phyloP scores from a whole-genome alignment of 1,139 yeast species.

The Lodderomyces elongisporus region DNA sequence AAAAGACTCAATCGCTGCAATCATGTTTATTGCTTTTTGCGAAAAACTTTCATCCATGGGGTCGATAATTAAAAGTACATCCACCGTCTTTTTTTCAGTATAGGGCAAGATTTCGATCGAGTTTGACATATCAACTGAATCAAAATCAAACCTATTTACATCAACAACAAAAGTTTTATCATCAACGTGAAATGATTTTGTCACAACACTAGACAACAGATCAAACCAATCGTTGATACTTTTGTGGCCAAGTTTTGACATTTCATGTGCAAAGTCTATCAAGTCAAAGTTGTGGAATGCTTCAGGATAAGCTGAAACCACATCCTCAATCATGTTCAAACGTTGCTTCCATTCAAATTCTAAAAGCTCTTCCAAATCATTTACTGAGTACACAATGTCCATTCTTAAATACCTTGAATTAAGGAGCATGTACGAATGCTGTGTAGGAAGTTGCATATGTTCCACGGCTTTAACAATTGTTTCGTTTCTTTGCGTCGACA shows the following conservation, averaged over 20 bases:
- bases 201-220: slow-evolving; percentile 33
- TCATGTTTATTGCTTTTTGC: slow-evolving; percentile 54
- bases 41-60: slow-evolving; percentile 69
- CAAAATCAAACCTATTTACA: slow-evolving; percentile 42
- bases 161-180: slow-evolving; percentile 31
- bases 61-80: slow-evolving; percentile 59
- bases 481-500: slow-evolving; percentile 1
- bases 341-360: slow-evolving; percentile 36
- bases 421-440: slow-evolving; percentile 31
- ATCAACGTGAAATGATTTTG: slow-evolving; percentile 43
- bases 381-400: slow-evolving; percentile 13
- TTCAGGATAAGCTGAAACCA: slow-evolving; percentile 29
- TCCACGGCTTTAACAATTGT: slow-evolving; percentile 12
- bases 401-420: slow-evolving; percentile 41
- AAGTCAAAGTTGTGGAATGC: slow-evolving; percentile 19
- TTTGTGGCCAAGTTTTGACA: slow-evolving; percentile 1
- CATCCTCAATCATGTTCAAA: slow-evolving; percentile 23
- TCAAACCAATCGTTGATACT: slow-evolving; percentile 44
- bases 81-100: slow-evolving; percentile 28
- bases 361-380: slow-evolving; percentile 25
- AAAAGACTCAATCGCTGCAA: slow-evolving; percentile 39
- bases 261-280: slow-evolving; percentile 22
- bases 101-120: slow-evolving; percentile 26
- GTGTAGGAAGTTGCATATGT: slow-evolving; percentile 27
- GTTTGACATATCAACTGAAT: slow-evolving; percentile 28